phyloP scores from a whole-genome alignment of 805 yeast species.

The Lachancea kluyveri region DNA sequence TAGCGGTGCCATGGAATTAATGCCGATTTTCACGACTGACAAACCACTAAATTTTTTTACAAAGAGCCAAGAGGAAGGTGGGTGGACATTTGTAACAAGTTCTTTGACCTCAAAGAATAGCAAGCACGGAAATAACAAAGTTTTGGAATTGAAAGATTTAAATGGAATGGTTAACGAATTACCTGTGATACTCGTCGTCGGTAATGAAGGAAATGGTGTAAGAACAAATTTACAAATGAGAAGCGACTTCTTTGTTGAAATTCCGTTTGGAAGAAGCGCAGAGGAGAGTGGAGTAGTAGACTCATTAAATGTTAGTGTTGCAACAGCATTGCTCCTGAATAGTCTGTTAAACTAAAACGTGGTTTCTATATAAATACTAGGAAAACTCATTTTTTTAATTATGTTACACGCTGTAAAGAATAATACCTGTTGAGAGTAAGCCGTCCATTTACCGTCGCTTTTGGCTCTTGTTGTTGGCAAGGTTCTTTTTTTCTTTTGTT shows the following conservation, averaged over 20 bases:
- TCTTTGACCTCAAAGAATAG: slow-evolving; percentile 35
- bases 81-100: slow-evolving; percentile 71
- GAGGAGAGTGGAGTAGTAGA: slow-evolving; percentile 41
- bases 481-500: background rate
- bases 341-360: slow-evolving; percentile 16
- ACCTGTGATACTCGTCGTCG: slow-evolving; percentile 71
- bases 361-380: background rate
- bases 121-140: slow-evolving; percentile 31
- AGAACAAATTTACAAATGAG: slow-evolving; percentile 56
- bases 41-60: slow-evolving; percentile 61
- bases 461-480: background rate
- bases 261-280: slow-evolving; percentile 21
- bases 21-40: slow-evolving; percentile 53
- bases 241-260: slow-evolving; percentile 43
- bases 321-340: slow-evolving; percentile 62
- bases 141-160: slow-evolving; percentile 39
- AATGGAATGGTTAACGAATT: slow-evolving; percentile 35
- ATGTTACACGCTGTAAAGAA: background rate
- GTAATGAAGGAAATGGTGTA: slow-evolving; percentile 83
- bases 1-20: slow-evolving; percentile 76
- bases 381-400: background rate
- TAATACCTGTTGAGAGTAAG: background rate
- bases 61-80: slow-evolving; percentile 40
- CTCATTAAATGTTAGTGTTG: slow-evolving; percentile 85
- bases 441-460: background rate